phyloP scores from a whole-genome alignment of 257 asterid species.

The Echites panduratus region DNA sequence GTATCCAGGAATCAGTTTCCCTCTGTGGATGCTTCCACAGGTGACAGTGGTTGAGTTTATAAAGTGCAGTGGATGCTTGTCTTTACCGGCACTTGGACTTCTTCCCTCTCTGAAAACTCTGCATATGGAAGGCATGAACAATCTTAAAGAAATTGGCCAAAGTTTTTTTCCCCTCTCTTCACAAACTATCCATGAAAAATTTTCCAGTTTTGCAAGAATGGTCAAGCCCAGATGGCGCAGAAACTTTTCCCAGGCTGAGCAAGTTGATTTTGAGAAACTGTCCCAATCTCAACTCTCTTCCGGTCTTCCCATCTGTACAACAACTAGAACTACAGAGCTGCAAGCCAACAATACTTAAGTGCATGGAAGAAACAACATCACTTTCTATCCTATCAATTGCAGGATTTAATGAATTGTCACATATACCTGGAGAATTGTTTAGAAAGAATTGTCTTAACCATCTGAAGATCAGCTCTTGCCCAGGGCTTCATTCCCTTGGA shows the following conservation, averaged over 20 bases:
- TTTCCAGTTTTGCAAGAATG: conserved; percentile 22
- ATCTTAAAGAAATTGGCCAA: conserved; percentile 6
- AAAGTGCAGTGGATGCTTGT: conserved; percentile 18
- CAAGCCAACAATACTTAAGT: conserved; percentile 17
- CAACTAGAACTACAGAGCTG: conserved; percentile 19
- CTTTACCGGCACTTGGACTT: conserved; percentile 20
- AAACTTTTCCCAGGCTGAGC: conserved; percentile 15
- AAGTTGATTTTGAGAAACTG: conserved; percentile 22
- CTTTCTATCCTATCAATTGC: conserved; percentile 17
- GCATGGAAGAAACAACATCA: conserved; percentile 16
- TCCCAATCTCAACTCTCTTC: conserved; percentile 22
- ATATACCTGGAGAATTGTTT: conserved; percentile 14
- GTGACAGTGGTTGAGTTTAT: conserved; percentile 19
- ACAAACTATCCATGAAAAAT: conserved; percentile 15
- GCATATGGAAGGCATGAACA: conserved; percentile 14
- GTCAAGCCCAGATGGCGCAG: conserved; percentile 4
- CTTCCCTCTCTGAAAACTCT: conserved; percentile 25
- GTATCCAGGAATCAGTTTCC: conserved; percentile 25
- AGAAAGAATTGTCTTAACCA: conserved; percentile 18
- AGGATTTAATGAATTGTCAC: conserved; percentile 3
- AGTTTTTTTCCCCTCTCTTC: conserved; percentile 16
- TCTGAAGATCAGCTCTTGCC: conserved; percentile 22
- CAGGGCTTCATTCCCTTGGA: conserved; percentile 6
- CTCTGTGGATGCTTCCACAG: conserved; percentile 23
- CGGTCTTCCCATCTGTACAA: conserved; percentile 20